Percentiles rank a stretch among this genome's conserved stretches.
Evolutionary conservation across 2,329 filamentous ascomycete species (phyloP).

Genomic region (Verruconis gallopava): DNA sequence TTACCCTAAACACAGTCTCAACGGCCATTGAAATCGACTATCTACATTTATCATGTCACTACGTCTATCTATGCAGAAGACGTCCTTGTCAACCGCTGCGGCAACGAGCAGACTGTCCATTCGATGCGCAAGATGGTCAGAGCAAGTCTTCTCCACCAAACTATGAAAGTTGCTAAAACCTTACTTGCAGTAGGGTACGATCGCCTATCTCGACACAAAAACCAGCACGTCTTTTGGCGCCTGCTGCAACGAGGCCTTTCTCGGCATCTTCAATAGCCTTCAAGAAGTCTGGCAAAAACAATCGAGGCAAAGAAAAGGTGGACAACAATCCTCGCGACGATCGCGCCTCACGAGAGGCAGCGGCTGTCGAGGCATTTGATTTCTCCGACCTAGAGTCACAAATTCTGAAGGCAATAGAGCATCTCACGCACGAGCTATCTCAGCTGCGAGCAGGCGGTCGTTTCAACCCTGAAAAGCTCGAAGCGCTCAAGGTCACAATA

Average conservation of each 20-base stretch:
- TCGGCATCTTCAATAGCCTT: not conserved
- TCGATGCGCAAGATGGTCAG: no score
- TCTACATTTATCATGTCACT: no score
- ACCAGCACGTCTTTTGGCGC: no score
- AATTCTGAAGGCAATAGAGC: slow-evolving; percentile 41
- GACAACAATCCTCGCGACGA: slow-evolving; percentile 7
- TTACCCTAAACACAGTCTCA: no score
- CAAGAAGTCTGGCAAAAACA: slow-evolving; percentile 9
- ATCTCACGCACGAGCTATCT: slow-evolving; percentile 47
- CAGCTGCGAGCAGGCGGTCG: slow-evolving; percentile 50
- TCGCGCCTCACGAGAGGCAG: slow-evolving; percentile 16
- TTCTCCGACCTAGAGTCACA: slow-evolving; percentile 43
- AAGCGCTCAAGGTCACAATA: slow-evolving; percentile 46
- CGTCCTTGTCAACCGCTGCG: no score
- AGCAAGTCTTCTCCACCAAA: no score
- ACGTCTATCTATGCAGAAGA: no score
- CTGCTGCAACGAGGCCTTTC: slow-evolving; percentile 5
- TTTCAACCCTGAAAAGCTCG: slow-evolving; percentile 49
- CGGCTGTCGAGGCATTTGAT: slow-evolving; percentile 45
- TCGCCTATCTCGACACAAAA: not conserved
- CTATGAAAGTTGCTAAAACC: no score
- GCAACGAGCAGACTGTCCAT: no score
- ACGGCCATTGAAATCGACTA: no score
- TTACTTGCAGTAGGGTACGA: not conserved
- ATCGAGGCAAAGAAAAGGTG: slow-evolving; percentile 4